Evolutionary conservation across 352 stramenopile species (phyloP), one percentile per base, ranked within the genome.

Genomic region (Globisporangium barbulae): DNA sequence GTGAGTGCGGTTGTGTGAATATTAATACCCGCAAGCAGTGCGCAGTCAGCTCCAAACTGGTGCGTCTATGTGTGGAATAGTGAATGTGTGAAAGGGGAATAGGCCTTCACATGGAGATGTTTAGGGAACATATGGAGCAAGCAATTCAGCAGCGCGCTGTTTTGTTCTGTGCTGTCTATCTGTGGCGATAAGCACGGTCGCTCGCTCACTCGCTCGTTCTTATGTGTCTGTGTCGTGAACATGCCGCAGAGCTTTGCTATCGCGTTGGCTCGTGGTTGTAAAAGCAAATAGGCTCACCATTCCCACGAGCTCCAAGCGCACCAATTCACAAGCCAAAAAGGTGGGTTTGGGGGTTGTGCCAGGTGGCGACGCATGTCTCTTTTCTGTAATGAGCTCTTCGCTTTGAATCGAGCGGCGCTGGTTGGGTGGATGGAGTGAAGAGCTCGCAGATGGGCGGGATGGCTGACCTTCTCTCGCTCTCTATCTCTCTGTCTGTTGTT

Each of bases 301-400:
- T 53, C 22, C 48, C 15, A 55, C 21, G 31, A 19, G 25, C 49
- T 19, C 25, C 49, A 55, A 10, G 6, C 10, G 17, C n/a, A n/a
- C 17, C 17, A 42, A 33, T 42, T 56, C 33, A 33, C 33, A 55
- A 39, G n/a, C 19, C 47, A 54, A 22, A 54, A 22, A 56, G 50
- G 50, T 56, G 50, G 50, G 50, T 56, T 67, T 69, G 53, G 54
- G 54, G 25, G 17, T 30, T 35, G 64, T 50, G 56, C 31, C 67
- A 63, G 56, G 58, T 62, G 17, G 22, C 25, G 42, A 13, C 21
- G 28, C 35, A 15, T 53, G 58, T 55, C 60, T 28, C 39, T 50
- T 63, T 63, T 63, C 57, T 63, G 57, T 22, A 53, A 8, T 5
- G 57, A 56, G 50, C 49, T 55, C 28, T 12, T 41, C 35, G 35